These are phyloP conservation scores for Bonia amplexicaulis DNA, from an alignment of 176 grass and related monocot species.

Conservation along the genomic window DNA sequence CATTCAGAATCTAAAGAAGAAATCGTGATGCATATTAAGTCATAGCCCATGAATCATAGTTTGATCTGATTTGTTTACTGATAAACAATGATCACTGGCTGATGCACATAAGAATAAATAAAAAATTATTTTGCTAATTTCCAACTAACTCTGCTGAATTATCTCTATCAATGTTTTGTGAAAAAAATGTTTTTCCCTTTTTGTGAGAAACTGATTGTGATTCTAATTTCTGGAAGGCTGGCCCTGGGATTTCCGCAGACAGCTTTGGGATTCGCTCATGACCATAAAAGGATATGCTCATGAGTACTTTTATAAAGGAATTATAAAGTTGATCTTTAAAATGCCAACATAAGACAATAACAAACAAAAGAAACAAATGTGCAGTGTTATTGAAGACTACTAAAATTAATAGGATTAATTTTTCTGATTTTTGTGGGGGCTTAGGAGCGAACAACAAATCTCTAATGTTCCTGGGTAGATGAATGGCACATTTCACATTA, in stretches of 20 bases:
- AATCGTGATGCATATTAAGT: not conserved
- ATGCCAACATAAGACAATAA: not conserved
- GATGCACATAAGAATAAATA: not conserved
- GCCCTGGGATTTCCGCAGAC: not conserved
- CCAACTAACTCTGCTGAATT: not conserved
- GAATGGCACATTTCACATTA: conserved; percentile 1
- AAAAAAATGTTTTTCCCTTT: not conserved
- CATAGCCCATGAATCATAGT: not conserved
- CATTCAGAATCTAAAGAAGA: conserved; percentile 5
- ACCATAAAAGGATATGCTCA: not conserved
- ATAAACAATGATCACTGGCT: not conserved
- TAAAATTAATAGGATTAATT: not conserved
- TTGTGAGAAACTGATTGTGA: not conserved
- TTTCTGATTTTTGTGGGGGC: not conserved
- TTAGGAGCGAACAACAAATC: not conserved
- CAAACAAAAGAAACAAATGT: not conserved
- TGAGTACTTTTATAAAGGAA: not conserved
- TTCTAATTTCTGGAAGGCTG: not conserved
- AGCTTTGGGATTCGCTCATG: not conserved
- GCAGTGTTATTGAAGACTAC: not conserved
- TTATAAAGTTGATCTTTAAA: not conserved
- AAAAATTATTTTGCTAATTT: not conserved
- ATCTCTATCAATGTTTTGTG: not conserved
- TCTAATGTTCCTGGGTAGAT: not conserved
- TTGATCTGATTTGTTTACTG: not conserved